phyloP scores from a whole-genome alignment of 176 grass and related monocot genomes.

The Oropetium thomaeum region DNA sequence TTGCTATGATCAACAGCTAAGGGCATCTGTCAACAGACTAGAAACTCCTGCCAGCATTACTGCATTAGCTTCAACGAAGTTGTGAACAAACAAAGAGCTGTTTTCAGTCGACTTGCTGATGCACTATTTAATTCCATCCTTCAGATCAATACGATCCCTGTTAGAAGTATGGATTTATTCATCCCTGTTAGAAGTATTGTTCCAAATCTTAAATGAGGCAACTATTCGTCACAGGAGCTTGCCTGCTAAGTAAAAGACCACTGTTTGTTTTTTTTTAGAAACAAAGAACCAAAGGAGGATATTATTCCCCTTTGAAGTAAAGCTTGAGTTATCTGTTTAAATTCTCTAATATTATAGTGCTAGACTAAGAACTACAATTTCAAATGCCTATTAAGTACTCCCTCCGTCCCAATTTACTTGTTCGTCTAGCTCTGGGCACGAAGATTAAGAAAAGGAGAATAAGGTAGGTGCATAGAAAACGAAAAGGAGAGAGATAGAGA shows the following conservation, averaged over 20 bases:
- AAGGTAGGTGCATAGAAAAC: too few species aligned
- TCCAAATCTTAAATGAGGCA: background rate
- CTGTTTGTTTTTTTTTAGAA: background rate
- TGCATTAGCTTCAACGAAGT: conserved; percentile 7
- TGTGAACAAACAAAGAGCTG: background rate
- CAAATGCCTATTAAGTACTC: conserved; percentile 19
- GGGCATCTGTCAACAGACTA: conserved; percentile 21
- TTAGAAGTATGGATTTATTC: conserved; percentile 8
- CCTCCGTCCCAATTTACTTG: too few species aligned
- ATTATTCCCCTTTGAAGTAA: background rate
- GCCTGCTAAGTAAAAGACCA: background rate
- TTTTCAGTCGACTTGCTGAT: background rate
- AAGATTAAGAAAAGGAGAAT: too few species aligned
- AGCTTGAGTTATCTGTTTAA: conserved; percentile 4
- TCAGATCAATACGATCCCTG: background rate
- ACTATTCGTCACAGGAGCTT: background rate
- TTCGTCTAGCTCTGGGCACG: too few species aligned
- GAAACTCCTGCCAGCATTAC: conserved; percentile 10
- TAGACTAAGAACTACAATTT: background rate
- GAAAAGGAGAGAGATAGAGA: too few species aligned
- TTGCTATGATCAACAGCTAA: conserved; percentile 26
- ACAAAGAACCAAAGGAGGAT: background rate
- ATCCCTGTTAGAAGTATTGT: background rate
- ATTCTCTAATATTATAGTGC: background rate
- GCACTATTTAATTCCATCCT: background rate